Evolutionary conservation across 1,139 yeast genomes (phyloP).

Genomic region (Pichia sp.): DNA sequence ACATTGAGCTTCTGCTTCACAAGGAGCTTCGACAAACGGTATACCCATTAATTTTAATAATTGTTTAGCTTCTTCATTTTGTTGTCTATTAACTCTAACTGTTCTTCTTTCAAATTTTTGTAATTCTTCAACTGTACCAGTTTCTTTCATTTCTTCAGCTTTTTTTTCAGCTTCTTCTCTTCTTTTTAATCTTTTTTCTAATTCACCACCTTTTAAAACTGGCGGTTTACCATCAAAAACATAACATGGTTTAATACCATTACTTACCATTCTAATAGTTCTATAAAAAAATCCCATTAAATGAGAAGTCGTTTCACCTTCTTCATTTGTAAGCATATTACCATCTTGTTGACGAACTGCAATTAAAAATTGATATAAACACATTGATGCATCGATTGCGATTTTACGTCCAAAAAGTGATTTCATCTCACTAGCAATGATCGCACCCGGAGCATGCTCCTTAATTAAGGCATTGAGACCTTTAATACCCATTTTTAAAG

Average conservation of each 20-base stretch:
- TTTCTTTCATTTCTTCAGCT: conserved; percentile 67
- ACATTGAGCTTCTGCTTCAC: conserved; percentile 99
- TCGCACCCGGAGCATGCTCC: conserved; percentile 84
- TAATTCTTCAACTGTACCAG: conserved; percentile 73
- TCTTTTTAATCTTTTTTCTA: conserved; percentile 74
- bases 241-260: conserved; percentile 91
- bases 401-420: conserved; percentile 88
- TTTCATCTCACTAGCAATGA: conserved; percentile 74
- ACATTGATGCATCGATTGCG: conserved; percentile 85
- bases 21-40: conserved; percentile 89
- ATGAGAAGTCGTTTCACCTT: conserved; percentile 93
- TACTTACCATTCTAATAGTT: conserved; percentile 80
- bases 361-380: conserved; percentile 85
- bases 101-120: conserved; percentile 78
- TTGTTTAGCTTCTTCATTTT: conserved; percentile 87
- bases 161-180: conserved; percentile 79
- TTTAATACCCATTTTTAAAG: conserved; percentile 53
- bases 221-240: conserved; percentile 97
- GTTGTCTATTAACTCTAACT: conserved; percentile 82
- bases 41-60: conserved; percentile 85
- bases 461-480: conserved; percentile 74
- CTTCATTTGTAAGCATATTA: conserved; percentile 79
- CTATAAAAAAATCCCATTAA: conserved; percentile 93
- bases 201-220: conserved; percentile 84
- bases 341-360: conserved; percentile 98